Percentiles rank a stretch among this genome's conserved stretches.
These are phyloP conservation scores for Clarireedia monteithiana DNA, from an alignment of 2,329 filamentous ascomycete genomes.

Conservation along the genomic window DNA sequence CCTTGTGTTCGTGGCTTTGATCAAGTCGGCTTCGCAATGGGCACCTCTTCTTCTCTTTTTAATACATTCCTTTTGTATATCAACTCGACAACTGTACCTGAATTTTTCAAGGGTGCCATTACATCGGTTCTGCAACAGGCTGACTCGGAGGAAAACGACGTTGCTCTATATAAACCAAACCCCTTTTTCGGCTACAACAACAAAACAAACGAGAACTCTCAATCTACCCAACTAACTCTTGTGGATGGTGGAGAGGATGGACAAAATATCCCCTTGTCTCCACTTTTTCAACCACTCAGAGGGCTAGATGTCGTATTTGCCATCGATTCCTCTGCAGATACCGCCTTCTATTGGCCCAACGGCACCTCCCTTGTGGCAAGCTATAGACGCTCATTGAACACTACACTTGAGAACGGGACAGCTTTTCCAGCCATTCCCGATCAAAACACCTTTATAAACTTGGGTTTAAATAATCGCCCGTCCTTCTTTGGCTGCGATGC, in stretches of 20 bases:
- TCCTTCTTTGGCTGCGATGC: slow-evolving; percentile 75
- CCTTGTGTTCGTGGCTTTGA: slow-evolving; percentile 73
- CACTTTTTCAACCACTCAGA: slow-evolving; percentile 65
- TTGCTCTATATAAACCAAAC: too few species aligned
- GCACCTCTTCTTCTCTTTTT: slow-evolving; percentile 78
- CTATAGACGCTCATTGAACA: slow-evolving; percentile 51
- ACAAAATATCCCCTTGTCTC: slow-evolving; percentile 73
- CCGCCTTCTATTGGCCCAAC: slow-evolving; percentile 62
- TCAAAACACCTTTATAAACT: slow-evolving; percentile 69
- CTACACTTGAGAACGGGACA: slow-evolving; percentile 55
- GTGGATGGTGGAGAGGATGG: slow-evolving; percentile 73
- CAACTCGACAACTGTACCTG: slow-evolving; percentile 48
- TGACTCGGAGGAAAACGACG: too few species aligned
- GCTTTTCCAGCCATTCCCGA: slow-evolving; percentile 67
- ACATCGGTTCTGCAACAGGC: too few species aligned
- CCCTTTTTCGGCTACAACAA: slow-evolving; percentile 43
- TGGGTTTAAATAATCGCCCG: slow-evolving; percentile 64
- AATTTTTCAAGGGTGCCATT: too few species aligned
- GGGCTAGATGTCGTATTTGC: slow-evolving; percentile 74
- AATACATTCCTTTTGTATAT: slow-evolving; percentile 70
- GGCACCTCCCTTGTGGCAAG: slow-evolving; percentile 67
- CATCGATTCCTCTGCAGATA: slow-evolving; percentile 71
- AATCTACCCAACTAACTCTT: slow-evolving; percentile 50
- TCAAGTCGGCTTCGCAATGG: slow-evolving; percentile 75
- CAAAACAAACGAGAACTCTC: slow-evolving; percentile 48